Evolutionary conservation across 768 basidiomycete genomes (phyloP), one percentile per base, ranked within the genome.

Genomic region (Panaeolus cyanescens): DNA sequence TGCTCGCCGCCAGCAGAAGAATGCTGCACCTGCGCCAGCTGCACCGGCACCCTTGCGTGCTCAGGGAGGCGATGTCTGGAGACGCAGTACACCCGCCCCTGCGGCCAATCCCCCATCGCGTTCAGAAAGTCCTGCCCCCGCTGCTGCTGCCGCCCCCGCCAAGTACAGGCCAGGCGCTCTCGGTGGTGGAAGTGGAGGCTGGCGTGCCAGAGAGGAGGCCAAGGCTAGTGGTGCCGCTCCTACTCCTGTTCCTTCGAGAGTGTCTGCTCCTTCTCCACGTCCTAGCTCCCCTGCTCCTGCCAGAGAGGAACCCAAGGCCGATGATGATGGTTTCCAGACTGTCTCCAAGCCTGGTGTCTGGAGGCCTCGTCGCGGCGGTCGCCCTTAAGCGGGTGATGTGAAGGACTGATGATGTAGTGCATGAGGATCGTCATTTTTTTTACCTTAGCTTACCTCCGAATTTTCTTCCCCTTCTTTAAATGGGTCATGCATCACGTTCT

Each of bases 271-370:
- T 20, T 67, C 77, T 28, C 72, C 77, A 15, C 66, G 78, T 8
- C 64, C 77, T 32, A 68, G 71, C 13, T 75, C 83, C 8, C 76
- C 81, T 22, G 74, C 78, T 0, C 66, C 72, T 17, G 59, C 66
- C 12, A 75, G 72, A 64, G 78, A 82, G 56, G 83, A 83, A 55
- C 55, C 68, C 5, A 76, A 74, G 62, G 83, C 78, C 65, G 87
- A 89, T 33, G 77, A 84, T 10, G 90, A 92, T 65, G 90, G 91
- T 2, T 91, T 92, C 80, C 85, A 87, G 72, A 78, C 84, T 20
- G 86, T 88, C 54, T 22, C 64, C 33, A 39, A 32, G 20, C 50
- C 61, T 34, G 62, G 64, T 13, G 63, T 60, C 1, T 71, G 69
- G 69, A 65, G 57, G 32, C 56, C 65, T 15, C 59, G 19, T 30